Evolutionary conservation across 257 asterid species (phyloP).

Genomic region (Verbascum thapsus): DNA sequence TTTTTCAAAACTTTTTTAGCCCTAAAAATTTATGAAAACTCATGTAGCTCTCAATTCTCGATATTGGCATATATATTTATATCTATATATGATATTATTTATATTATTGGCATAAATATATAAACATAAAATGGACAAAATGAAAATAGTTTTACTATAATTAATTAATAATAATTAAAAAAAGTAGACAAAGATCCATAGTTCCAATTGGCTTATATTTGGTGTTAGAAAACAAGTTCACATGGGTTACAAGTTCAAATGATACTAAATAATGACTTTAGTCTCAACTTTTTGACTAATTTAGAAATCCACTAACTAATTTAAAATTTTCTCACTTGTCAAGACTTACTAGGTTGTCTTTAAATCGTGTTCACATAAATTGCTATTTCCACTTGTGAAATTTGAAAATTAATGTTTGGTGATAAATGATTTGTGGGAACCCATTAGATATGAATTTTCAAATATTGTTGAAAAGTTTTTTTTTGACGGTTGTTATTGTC

Average conservation of each 20-base stretch:
- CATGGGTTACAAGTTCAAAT: neutral
- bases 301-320: slow-evolving; percentile 16
- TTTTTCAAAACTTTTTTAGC: no score
- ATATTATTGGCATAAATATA: no score
- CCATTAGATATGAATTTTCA: slow-evolving; percentile 8
- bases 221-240: slow-evolving; percentile 4
- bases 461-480: neutral
- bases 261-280: neutral
- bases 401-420: neutral
- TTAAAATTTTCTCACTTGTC: neutral
- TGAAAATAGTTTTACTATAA: no score
- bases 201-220: no score
- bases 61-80: no score
- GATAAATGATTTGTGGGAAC: slow-evolving; percentile 12
- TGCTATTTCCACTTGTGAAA: neutral
- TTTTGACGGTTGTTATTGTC: neutral
- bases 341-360: slow-evolving; percentile 3
- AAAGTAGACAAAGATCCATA: no score
- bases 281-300: slow-evolving; percentile 8
- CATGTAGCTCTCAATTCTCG: no score
- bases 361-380: slow-evolving; percentile 19
- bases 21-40: no score
- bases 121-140: no score
- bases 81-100: no score
- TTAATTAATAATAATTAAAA: no score